Base-by-base conservation (phyloP, 2,329 filamentous ascomycete species). In the Leptographium radiaticola region DNA sequence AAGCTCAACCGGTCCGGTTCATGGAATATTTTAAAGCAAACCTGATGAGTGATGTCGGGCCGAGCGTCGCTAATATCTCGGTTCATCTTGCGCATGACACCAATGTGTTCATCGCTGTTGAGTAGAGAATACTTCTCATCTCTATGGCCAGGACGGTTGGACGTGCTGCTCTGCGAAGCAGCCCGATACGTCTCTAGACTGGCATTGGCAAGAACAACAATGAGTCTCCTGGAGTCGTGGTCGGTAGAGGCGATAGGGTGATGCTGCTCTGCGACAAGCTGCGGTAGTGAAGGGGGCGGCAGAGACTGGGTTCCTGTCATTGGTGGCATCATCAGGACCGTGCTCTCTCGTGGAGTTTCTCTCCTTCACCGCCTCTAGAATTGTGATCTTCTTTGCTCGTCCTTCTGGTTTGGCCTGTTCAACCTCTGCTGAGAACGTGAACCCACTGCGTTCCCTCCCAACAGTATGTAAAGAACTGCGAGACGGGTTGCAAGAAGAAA, bases 11-110 rank as follows among this genome's bases (percentile, higher is more conserved):
- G 13, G 20, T 61, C 60, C 60, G 61, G 61, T 49, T 43, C n/a
- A 48, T n/a, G 47, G 39, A 50, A 42, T 30, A 39, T 25, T 33
- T 34, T 12, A 44, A 36, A 46, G 53, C 57, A 55, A 59, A 96
- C 91, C 88, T 97, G 93, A 69, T 98, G 93, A 47, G 93, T 95
- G 65, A 98, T 98, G 70, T 98, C 93, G 46, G 93, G 93, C 62
- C 93, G 83, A 57, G 93, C 93, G 71, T 98, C 93, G 68, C 90
- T 96, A 61, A 98, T 97, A 68, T 98, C 93, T 62, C 93, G 81
- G 68, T 95, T 95, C 91, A 97, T 97, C 76, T 97, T 98, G 65
- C 93, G 86, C 89, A 98, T 95, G 60, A 97, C 87, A 58, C 93
- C 93, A 62, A 98, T 98, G 68, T 98, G 93, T 71, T 98, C 93